These are phyloP conservation scores for Plectosphaerella cucumerina DNA, from an alignment of 2,329 filamentous ascomycete species.

Conservation along the genomic window DNA sequence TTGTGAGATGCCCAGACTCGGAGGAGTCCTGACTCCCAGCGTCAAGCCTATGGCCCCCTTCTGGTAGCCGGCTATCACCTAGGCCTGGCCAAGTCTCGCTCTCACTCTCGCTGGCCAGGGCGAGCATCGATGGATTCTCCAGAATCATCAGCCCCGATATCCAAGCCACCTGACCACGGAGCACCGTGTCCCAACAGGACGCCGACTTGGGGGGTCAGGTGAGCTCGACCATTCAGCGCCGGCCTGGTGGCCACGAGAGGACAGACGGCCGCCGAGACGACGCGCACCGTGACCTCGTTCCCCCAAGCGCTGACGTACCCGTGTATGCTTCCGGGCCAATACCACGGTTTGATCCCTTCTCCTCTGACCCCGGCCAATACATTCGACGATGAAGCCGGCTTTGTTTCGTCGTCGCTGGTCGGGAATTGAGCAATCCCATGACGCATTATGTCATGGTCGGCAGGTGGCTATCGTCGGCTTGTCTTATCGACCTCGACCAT, in stretches of 20 bases:
- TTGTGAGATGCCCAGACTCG: background rate
- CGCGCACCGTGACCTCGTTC: background rate
- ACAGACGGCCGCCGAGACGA: too few species aligned
- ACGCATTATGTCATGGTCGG: background rate
- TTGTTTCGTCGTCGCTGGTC: background rate
- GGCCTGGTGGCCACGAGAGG: constrained; percentile 1
- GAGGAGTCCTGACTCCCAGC: background rate
- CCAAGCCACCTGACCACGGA: too few species aligned
- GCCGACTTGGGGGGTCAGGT: background rate
- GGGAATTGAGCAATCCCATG: too few species aligned
- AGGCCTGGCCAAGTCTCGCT: background rate
- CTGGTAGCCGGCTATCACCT: background rate
- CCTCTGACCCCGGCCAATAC: background rate
- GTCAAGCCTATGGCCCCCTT: background rate
- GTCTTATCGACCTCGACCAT: too few species aligned
- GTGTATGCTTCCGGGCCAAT: too few species aligned
- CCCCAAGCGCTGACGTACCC: constrained; percentile 2
- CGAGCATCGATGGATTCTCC: too few species aligned
- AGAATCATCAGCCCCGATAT: too few species aligned
- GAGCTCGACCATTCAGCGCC: constrained; percentile 1
- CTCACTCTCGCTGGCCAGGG: too few species aligned
- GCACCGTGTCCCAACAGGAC: background rate
- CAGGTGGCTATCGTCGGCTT: background rate
- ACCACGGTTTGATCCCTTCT: background rate
- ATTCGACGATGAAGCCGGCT: background rate